These are phyloP conservation scores for Gnomoniopsis sp. DNA, from an alignment of 2,329 filamentous ascomycete species.

Conservation along the genomic window DNA sequence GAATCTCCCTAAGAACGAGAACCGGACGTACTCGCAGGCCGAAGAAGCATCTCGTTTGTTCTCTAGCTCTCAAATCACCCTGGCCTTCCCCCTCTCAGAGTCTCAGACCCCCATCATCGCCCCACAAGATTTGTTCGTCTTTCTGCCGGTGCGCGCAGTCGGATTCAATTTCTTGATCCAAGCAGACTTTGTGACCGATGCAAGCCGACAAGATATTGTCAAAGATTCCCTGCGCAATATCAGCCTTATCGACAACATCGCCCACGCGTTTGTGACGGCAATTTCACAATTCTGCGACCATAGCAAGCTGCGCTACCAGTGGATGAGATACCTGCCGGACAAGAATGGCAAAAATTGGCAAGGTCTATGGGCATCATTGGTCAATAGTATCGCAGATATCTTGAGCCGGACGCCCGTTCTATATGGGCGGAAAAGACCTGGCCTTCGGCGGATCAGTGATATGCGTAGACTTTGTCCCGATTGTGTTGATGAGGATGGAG, in stretches of 20 bases:
- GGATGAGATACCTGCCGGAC: slow-evolving; percentile 43
- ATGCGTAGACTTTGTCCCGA: neutral
- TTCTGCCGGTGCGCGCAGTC: slow-evolving; percentile 39
- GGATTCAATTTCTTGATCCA: slow-evolving; percentile 50
- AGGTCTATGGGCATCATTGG: slow-evolving; percentile 26
- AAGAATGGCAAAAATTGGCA: slow-evolving; percentile 22
- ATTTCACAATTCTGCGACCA: slow-evolving; percentile 37
- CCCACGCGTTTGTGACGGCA: slow-evolving; percentile 35
- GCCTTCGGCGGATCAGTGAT: slow-evolving; percentile 7
- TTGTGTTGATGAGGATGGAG: slow-evolving; percentile 16
- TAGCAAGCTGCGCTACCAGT: slow-evolving; percentile 35
- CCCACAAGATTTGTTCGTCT: slow-evolving; percentile 41
- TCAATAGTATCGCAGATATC: slow-evolving; percentile 22
- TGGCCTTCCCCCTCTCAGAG: slow-evolving; percentile 42
- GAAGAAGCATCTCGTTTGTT: slow-evolving; percentile 23
- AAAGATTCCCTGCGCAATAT: slow-evolving; percentile 36
- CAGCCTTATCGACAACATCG: slow-evolving; percentile 31
- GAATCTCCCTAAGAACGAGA: slow-evolving; percentile 9
- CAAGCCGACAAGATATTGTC: slow-evolving; percentile 40
- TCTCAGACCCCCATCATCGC: slow-evolving; percentile 31
- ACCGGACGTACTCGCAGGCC: slow-evolving; percentile 25
- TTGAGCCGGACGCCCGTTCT: slow-evolving; percentile 18
- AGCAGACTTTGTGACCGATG: slow-evolving; percentile 45
- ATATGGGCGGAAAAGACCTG: slow-evolving; percentile 2
- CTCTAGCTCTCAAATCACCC: slow-evolving; percentile 31